Base-by-base conservation (phyloP, 768 basidiomycete genomes). In the Boletus vinaceobasis region DNA sequence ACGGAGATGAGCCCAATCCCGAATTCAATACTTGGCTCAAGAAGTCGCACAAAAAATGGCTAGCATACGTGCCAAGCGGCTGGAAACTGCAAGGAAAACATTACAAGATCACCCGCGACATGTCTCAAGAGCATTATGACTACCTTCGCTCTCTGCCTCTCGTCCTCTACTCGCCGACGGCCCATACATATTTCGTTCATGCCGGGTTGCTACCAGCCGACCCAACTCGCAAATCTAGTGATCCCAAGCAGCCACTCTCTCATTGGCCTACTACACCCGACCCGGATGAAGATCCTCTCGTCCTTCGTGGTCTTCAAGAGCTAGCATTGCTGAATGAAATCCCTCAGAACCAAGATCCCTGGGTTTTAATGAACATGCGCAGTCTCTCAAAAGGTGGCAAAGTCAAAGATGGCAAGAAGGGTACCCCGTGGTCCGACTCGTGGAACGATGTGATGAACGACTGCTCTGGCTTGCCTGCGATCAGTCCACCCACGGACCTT, bases 31-130 rank as follows among this genome's bases (percentile, higher is more conserved):
- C 66, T 11, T 83, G 78, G 78, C 67, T 75, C 15, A 67, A 73
- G 49, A 62, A 63, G 13, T 60, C 72, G 19, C 65, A 67, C 53
- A 68, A 64, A 33, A 57, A 72, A 48, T 85, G 81, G 79, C 71
- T 78, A 75, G 70, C 68, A 33, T 74, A 63, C 48, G 74, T 88
- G 45, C 90, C 88, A 2, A 65, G 79, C n/a, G 81, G 75, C 8
- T 94, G 91, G 91, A 73, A 79, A 47, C 75, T 92, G 63, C 83
- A 88, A 51, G 77, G 81, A 15, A 87, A 87, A 58, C 91, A 95
- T 61, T 96, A 89, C 73, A 73, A 73, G 59, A 71, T 92, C 52
- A 95, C 95, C 0, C 78, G 78, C 46, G 78, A 76, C 43, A 80
- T 95, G 77, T 74, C 83, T n/a, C 65, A 66, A 17, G 68, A 67